A percentile compares a stretch with the other conserved stretches of the same genome.
Evolutionary conservation across 139 green algal species (phyloP).

Genomic region (Spirogloea muscicola): DNA sequence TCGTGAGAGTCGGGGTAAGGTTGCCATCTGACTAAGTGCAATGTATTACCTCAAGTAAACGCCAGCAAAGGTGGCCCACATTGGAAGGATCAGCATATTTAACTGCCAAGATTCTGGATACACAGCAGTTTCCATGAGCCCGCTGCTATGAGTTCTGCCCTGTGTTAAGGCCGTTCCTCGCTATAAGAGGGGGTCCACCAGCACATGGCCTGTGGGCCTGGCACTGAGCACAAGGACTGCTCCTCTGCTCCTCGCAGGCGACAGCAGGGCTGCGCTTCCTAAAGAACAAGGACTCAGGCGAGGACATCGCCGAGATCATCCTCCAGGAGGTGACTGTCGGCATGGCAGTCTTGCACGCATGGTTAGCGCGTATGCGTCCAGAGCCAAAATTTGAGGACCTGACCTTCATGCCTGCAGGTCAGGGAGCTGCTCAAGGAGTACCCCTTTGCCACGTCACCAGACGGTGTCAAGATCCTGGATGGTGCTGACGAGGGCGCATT

Average conservation of each 20-base stretch:
- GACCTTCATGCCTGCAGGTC: conserved; percentile 29
- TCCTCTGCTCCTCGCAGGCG: conserved; percentile 70
- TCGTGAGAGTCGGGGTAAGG: conserved; percentile 52
- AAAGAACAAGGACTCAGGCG: too few relatives aligned
- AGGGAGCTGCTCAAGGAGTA: conserved; percentile 54
- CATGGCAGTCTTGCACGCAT: background rate
- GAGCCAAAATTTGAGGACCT: background rate
- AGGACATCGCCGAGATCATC: conserved; percentile 81
- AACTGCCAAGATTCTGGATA: too few relatives aligned
- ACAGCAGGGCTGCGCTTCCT: conserved; percentile 93
- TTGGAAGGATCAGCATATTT: too few relatives aligned
- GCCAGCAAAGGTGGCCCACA: too few relatives aligned
- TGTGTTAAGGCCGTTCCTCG: too few relatives aligned
- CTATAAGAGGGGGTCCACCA: too few relatives aligned
- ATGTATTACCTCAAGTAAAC: background rate
- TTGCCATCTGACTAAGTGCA: background rate
- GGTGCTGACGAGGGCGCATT: conserved; percentile 90
- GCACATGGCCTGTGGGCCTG: too few relatives aligned
- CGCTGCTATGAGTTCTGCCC: too few relatives aligned
- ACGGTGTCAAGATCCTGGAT: conserved; percentile 66
- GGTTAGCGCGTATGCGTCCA: background rate
- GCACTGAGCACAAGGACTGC: background rate
- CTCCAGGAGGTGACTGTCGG: conserved; percentile 67
- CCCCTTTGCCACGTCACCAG: conserved; percentile 63
- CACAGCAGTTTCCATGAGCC: too few relatives aligned